These are phyloP conservation scores for Wickerhamiella siamensis DNA, from an alignment of 805 yeast genomes.

Conservation along the genomic window DNA sequence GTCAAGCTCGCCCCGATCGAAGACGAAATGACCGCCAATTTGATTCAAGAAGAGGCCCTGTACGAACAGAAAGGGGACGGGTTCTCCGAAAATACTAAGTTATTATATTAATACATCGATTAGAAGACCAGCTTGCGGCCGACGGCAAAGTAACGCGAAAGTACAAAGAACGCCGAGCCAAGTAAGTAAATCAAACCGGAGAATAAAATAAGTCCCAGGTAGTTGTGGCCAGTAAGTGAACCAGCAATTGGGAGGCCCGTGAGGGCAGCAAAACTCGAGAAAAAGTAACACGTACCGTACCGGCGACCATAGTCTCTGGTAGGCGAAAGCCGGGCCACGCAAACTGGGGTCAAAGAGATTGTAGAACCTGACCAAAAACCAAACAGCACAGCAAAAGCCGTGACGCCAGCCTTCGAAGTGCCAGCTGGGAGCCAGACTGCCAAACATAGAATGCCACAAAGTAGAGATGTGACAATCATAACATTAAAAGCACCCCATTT, in stretches of 20 bases:
- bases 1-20: background rate
- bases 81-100: background rate
- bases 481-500: slow-evolving; percentile 42
- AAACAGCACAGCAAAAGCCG: slow-evolving; percentile 35
- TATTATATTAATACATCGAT: background rate
- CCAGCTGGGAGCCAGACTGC: slow-evolving; percentile 53
- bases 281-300: slow-evolving; percentile 51
- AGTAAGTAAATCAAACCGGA: slow-evolving; percentile 21
- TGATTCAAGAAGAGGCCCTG: too few relatives aligned
- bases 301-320: slow-evolving; percentile 54
- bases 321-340: slow-evolving; percentile 47
- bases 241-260: slow-evolving; percentile 31
- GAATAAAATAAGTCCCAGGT: slow-evolving; percentile 23
- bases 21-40: background rate
- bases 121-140: slow-evolving; percentile 14
- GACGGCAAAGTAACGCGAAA: slow-evolving; percentile 20
- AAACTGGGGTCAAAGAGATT: slow-evolving; percentile 52
- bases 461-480: slow-evolving; percentile 33
- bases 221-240: slow-evolving; percentile 16
- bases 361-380: slow-evolving; percentile 26
- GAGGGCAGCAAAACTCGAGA: slow-evolving; percentile 26
- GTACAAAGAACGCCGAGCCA: slow-evolving; percentile 16
- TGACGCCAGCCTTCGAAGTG: slow-evolving; percentile 32
- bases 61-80: too few relatives aligned
- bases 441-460: slow-evolving; percentile 31